Evolutionary conservation across 148 eudicot species (phyloP).

Genomic region (Diospyros kaki): DNA sequence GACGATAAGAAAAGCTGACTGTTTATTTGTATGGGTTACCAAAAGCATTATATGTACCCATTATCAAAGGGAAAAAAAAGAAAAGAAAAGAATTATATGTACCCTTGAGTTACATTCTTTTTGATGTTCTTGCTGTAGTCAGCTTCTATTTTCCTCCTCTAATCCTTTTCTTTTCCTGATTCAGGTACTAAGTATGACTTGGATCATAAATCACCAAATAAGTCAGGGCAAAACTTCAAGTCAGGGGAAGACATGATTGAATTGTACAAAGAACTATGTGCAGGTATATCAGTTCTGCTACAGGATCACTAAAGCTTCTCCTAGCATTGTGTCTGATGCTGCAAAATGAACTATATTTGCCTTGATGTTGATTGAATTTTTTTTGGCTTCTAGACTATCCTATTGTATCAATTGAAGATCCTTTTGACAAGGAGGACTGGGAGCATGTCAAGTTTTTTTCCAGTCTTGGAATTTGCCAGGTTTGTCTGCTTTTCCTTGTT

Average conservation of each 20-base stretch:
- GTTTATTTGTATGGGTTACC: neutral
- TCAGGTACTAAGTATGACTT: slow-evolving; percentile 92
- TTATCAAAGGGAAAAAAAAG: neutral
- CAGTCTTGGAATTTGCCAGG: slow-evolving; percentile 83
- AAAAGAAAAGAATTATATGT: neutral
- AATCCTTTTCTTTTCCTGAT: slow-evolving; percentile 17
- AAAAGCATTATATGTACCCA: neutral
- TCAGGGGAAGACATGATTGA: slow-evolving; percentile 91
- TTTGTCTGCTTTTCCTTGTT: slow-evolving; percentile 17
- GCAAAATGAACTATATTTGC: neutral
- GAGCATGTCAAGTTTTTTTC: slow-evolving; percentile 69
- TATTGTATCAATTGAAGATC: slow-evolving; percentile 87
- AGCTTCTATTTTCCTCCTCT: neutral
- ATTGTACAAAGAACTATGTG: slow-evolving; percentile 75
- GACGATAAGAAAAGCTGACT: neutral
- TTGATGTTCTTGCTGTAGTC: neutral
- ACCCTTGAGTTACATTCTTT: neutral
- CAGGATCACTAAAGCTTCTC: neutral
- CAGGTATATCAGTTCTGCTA: slow-evolving; percentile 42
- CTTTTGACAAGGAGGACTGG: slow-evolving; percentile 99
- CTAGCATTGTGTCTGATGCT: neutral
- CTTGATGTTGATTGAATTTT: slow-evolving; percentile 14
- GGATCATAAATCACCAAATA: slow-evolving; percentile 71
- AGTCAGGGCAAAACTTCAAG: slow-evolving; percentile 84
- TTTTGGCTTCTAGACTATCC: slow-evolving; percentile 51